Evolutionary conservation across 148 eudicot genomes (phyloP).

Genomic region (Cornus controversa): DNA sequence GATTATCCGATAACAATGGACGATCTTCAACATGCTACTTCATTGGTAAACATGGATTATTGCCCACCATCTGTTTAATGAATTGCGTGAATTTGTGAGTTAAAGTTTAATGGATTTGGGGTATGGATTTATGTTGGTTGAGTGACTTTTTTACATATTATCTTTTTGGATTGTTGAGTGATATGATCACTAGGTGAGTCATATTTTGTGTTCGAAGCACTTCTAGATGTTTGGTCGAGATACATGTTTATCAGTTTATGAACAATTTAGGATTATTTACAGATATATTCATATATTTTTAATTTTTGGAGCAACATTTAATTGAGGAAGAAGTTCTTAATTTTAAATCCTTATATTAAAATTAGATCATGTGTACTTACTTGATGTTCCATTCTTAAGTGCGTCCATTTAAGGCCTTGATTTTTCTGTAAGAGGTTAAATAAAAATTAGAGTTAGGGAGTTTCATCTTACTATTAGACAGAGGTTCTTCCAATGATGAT

Average conservation of each 20-base stretch:
- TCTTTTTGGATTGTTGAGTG: not conserved
- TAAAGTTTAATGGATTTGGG: not conserved
- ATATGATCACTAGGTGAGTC: not conserved
- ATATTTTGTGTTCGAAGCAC: not conserved
- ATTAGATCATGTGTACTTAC: too few relatives aligned
- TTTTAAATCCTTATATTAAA: too few relatives aligned
- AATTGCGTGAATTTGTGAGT: not conserved
- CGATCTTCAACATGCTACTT: conserved; percentile 62
- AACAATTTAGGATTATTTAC: not conserved
- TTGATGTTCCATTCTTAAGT: too few relatives aligned
- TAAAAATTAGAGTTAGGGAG: not conserved
- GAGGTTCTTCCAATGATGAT: not conserved
- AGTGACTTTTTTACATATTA: not conserved
- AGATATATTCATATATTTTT: not conserved
- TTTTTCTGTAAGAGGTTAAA: not conserved
- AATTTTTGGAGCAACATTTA: not conserved
- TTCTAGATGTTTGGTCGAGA: not conserved
- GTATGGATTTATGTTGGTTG: not conserved
- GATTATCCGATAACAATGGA: conserved; percentile 59
- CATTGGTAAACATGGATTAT: conserved; percentile 49
- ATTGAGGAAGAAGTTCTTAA: not conserved
- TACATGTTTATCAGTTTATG: not conserved
- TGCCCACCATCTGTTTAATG: conserved; percentile 18
- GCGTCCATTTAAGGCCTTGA: not conserved
- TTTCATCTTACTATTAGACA: not conserved